These are phyloP conservation scores for Tremella yokohamensis DNA, from an alignment of 768 basidiomycete species.

Conservation along the genomic window DNA sequence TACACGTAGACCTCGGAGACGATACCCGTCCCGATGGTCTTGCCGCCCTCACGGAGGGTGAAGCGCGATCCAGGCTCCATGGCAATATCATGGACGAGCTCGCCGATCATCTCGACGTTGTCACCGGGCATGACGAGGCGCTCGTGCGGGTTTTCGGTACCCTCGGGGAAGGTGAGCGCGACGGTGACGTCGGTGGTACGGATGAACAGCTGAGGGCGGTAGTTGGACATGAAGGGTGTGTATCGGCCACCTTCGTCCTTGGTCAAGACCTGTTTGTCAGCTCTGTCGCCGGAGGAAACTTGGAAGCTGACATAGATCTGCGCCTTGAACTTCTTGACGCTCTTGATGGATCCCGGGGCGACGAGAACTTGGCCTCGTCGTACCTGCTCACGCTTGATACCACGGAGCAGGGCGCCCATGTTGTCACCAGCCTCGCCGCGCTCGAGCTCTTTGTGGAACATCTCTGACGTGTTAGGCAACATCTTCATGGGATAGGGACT, in stretches of 20 bases:
- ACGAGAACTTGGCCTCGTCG: conserved; percentile 88
- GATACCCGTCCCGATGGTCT: conserved; percentile 91
- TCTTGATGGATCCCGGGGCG: conserved; percentile 83
- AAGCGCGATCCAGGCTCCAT: conserved; percentile 86
- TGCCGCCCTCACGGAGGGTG: conserved; percentile 91
- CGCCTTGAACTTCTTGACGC: conserved; percentile 91
- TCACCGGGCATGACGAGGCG: conserved; percentile 99
- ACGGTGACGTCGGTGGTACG: conserved; percentile 93
- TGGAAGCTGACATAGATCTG: conserved; percentile 65
- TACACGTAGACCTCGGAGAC: conserved; percentile 71
- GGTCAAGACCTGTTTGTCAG: conserved; percentile 64
- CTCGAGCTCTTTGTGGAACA: conserved; percentile 99
- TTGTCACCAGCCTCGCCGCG: conserved; percentile 98
- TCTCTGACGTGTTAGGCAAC: conserved; percentile 59
- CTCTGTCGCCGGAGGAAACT: not conserved
- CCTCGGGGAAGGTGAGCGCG: conserved; percentile 77
- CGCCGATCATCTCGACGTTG: conserved; percentile 87
- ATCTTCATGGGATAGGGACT: conserved; percentile 8
- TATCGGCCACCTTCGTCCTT: conserved; percentile 70
- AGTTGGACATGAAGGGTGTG: conserved; percentile 79
- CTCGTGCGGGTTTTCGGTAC: conserved; percentile 71
- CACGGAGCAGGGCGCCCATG: conserved; percentile 95
- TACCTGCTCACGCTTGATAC: conserved; percentile 94
- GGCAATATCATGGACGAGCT: conserved; percentile 78
- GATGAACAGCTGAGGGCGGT: conserved; percentile 91